A percentile compares a stretch with the other conserved stretches of the same genome.
phyloP scores from a whole-genome alignment of 768 basidiomycete species.

The Pulveroboletus sp. region DNA sequence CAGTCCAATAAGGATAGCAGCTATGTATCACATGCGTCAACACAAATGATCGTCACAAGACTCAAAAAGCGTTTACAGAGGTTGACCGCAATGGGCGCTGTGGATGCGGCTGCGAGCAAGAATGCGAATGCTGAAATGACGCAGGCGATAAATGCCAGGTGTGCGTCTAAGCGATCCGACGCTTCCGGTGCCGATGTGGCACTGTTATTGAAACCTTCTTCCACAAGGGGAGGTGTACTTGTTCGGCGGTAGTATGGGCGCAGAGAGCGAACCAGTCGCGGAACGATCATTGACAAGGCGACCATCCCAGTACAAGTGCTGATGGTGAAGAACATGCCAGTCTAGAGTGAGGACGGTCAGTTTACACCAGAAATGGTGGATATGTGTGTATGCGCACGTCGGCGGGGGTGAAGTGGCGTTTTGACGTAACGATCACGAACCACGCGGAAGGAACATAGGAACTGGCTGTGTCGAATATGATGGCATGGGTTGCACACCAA shows the following conservation, averaged over 20 bases:
- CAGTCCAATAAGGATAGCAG: slow-evolving; percentile 14
- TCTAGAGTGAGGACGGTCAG: slow-evolving; percentile 15
- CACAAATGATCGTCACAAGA: background rate
- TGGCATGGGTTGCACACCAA: slow-evolving; percentile 26
- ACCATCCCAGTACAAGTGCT: slow-evolving; percentile 15
- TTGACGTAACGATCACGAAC: slow-evolving; percentile 25
- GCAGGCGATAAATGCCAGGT: slow-evolving; percentile 23
- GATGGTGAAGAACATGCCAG: slow-evolving; percentile 23
- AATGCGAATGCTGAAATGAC: slow-evolving; percentile 10
- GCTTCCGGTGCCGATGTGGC: slow-evolving; percentile 2
- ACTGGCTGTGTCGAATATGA: slow-evolving; percentile 18
- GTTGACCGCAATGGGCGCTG: slow-evolving; percentile 7
- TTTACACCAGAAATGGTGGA: background rate
- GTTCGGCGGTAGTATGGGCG: slow-evolving; percentile 22
- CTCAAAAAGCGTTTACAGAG: slow-evolving; percentile 20
- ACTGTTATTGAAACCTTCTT: background rate
- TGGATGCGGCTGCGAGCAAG: slow-evolving; percentile 14
- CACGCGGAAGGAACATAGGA: slow-evolving; percentile 4
- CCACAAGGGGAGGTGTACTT: background rate
- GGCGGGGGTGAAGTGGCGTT: slow-evolving; percentile 25
- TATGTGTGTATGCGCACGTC: slow-evolving; percentile 12
- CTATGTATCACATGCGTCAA: slow-evolving; percentile 15
- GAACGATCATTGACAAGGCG: slow-evolving; percentile 18
- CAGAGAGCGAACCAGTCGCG: slow-evolving; percentile 22
- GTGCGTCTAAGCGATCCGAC: slow-evolving; percentile 28